phyloP scores from a whole-genome alignment of 768 basidiomycete genomes.

The Xerocomus potaroensis region DNA sequence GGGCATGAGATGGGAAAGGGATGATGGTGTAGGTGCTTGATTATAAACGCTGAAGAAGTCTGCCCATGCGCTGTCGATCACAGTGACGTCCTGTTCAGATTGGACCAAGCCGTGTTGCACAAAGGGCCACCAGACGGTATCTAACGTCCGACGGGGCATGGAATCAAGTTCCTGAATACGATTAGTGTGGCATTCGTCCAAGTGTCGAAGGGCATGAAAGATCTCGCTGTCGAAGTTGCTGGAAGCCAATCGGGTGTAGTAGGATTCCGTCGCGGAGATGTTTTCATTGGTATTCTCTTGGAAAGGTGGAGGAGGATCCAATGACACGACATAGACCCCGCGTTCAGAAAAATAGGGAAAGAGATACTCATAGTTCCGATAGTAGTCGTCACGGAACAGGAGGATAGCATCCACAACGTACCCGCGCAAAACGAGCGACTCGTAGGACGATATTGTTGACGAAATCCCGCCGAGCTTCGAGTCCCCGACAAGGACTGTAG shows the following conservation, averaged over 20 bases:
- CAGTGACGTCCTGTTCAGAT: constrained; percentile 68
- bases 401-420: constrained; percentile 83
- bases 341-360: constrained; percentile 73
- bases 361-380: constrained; percentile 84
- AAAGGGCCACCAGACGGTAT: constrained; percentile 95
- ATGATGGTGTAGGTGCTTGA: constrained; percentile 19
- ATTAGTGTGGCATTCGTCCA: constrained; percentile 59
- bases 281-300: constrained; percentile 44
- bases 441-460: constrained; percentile 87
- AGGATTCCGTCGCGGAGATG: constrained; percentile 52
- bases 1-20: constrained; percentile 43
- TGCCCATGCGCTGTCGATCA: constrained; percentile 85
- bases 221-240: constrained; percentile 35
- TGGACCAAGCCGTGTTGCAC: constrained; percentile 81
- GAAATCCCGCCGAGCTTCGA: constrained; percentile 92
- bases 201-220: constrained; percentile 45
- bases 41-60: constrained; percentile 82
- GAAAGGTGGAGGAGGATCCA: constrained; percentile 57
- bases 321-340: constrained; percentile 49
- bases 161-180: constrained; percentile 71
- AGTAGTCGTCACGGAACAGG: constrained; percentile 82
- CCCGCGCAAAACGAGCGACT: constrained; percentile 85
- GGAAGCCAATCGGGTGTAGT: constrained; percentile 57
- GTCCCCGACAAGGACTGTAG: constrained; percentile 84
- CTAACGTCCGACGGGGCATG: constrained; percentile 73